These are phyloP conservation scores for Phanerodontia chrysosporium DNA, from an alignment of 768 basidiomycete species.

Conservation along the genomic window DNA sequence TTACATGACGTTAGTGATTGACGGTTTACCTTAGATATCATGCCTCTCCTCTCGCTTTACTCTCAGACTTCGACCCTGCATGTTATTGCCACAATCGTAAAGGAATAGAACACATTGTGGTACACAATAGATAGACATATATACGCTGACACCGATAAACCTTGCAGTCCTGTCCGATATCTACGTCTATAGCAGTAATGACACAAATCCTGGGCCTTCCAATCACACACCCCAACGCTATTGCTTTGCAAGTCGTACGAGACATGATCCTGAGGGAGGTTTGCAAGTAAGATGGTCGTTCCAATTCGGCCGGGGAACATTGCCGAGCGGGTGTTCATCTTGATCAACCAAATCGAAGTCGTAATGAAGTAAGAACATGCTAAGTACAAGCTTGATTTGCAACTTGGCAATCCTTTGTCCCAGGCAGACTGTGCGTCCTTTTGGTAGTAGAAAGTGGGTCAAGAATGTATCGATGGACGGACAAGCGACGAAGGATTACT, in stretches of 20 bases:
- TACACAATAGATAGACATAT: background rate
- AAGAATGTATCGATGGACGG: background rate
- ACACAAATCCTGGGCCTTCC: constrained; percentile 3
- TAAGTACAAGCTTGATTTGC: constrained; percentile 66
- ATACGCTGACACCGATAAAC: background rate
- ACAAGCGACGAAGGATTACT: constrained; percentile 28
- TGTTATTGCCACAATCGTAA: too few relatives aligned
- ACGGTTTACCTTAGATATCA: background rate
- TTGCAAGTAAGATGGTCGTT: constrained; percentile 71
- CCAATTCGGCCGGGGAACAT: constrained; percentile 66
- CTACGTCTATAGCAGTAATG: background rate
- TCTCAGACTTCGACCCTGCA: too few relatives aligned
- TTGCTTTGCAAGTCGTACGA: background rate
- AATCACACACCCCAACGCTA: too few relatives aligned
- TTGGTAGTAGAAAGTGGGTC: constrained; percentile 41
- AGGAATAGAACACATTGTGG: background rate
- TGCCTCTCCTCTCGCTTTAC: background rate
- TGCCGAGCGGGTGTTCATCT: constrained; percentile 38
- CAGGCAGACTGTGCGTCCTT: constrained; percentile 67
- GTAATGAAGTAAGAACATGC: constrained; percentile 64
- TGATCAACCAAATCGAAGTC: constrained; percentile 55
- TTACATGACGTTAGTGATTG: too few relatives aligned
- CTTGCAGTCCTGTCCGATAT: background rate
- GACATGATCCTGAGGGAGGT: constrained; percentile 46
- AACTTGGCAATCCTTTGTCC: constrained; percentile 73